Evolutionary conservation across 257 asterid species (phyloP).

Genomic region (Rubia yunnanensis): DNA sequence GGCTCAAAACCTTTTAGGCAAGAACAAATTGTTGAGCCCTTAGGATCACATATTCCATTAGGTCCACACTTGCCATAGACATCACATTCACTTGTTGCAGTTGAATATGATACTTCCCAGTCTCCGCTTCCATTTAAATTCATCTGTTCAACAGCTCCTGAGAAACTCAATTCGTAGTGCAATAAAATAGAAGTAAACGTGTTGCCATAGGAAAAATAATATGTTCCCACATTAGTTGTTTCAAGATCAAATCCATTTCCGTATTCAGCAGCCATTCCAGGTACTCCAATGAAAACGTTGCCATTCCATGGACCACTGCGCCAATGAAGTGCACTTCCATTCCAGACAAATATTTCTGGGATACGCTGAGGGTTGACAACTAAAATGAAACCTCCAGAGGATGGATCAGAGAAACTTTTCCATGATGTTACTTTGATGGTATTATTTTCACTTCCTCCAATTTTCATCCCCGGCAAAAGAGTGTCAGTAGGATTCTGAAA

Average conservation of each 20-base stretch:
- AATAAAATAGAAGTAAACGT: background rate
- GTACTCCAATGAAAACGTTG: slow-evolving; percentile 15
- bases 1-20: slow-evolving; percentile 52
- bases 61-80: slow-evolving; percentile 36
- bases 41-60: slow-evolving; percentile 42
- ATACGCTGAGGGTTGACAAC: slow-evolving; percentile 14
- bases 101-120: slow-evolving; percentile 11
- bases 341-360: slow-evolving; percentile 32
- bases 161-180: slow-evolving; percentile 12
- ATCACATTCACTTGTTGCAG: background rate
- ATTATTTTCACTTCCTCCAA: slow-evolving; percentile 18
- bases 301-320: slow-evolving; percentile 41
- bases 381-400: slow-evolving; percentile 28
- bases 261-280: slow-evolving; percentile 8
- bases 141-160: slow-evolving; percentile 10
- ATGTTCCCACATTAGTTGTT: background rate
- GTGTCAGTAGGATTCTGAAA: slow-evolving; percentile 29
- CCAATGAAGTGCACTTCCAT: slow-evolving; percentile 23
- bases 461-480: slow-evolving; percentile 30
- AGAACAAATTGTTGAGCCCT: slow-evolving; percentile 28
- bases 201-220: slow-evolving; percentile 7
- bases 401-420: slow-evolving; percentile 35
- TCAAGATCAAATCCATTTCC: slow-evolving; percentile 1
- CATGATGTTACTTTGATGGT: slow-evolving; percentile 30
- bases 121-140: background rate